Conservation (phyloP, 306 rosid species). For the Citrullus colocynthis region DNA sequence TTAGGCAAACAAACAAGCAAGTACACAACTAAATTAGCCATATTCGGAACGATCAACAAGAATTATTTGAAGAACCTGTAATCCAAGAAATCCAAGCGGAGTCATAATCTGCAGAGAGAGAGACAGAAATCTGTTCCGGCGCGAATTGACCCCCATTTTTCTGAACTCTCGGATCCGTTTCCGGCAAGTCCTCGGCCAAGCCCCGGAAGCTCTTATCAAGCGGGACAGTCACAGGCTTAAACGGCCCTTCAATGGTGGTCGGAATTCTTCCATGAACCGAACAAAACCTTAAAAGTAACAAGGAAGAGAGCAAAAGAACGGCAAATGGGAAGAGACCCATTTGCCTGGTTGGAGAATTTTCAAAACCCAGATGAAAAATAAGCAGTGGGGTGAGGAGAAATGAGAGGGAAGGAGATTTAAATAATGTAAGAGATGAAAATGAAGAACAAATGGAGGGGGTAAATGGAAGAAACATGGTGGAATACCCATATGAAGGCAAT, state of each 20-base stretch:
- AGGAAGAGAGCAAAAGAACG: background rate
- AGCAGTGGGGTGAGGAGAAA: background rate
- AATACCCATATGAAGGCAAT: background rate
- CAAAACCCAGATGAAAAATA: background rate
- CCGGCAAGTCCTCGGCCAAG: constrained; percentile 54
- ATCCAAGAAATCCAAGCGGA: constrained; percentile 91
- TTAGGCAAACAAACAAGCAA: background rate
- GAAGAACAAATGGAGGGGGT: background rate
- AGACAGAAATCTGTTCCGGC: constrained; percentile 76
- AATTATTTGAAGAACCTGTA: constrained; percentile 31
- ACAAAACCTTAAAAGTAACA: constrained; percentile 14
- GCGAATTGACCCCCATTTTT: constrained; percentile 35
- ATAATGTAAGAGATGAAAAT: background rate
- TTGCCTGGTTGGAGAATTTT: background rate
- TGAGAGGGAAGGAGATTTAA: background rate
- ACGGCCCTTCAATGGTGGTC: constrained; percentile 70
- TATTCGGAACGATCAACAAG: background rate
- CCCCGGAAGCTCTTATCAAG: constrained; percentile 60
- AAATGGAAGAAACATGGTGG: background rate
- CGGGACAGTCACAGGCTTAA: constrained; percentile 68
- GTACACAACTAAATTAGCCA: background rate
- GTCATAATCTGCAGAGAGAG: constrained; percentile 47
- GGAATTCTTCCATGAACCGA: constrained; percentile 32
- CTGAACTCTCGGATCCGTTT: constrained; percentile 52
- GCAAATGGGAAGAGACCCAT: constrained; percentile 25